Percentiles rank a stretch among this genome's conserved stretches.
phyloP scores from a whole-genome alignment of 768 basidiomycete species.

The Leccinum obscurum region DNA sequence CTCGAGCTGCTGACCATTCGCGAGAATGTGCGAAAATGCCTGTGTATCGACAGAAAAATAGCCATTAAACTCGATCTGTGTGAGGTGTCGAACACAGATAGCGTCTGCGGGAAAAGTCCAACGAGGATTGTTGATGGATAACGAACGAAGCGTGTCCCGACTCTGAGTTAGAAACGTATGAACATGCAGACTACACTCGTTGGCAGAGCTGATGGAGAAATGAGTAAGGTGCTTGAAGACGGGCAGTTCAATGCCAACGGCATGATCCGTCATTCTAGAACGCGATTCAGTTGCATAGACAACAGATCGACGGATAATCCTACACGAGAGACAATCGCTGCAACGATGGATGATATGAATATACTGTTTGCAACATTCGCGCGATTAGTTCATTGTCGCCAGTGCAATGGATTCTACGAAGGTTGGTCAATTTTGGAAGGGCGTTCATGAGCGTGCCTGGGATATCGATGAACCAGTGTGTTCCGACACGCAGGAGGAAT shows the following conservation, averaged over 20 bases:
- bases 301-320: conserved; percentile 9
- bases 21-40: conserved; percentile 58
- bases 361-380: conserved; percentile 53
- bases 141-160: conserved; percentile 49
- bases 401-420: conserved; percentile 62
- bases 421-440: conserved; percentile 58
- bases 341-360: conserved; percentile 50
- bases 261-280: conserved; percentile 38
- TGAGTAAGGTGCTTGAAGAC: conserved; percentile 57
- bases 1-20: conserved; percentile 63
- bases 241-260: conserved; percentile 46
- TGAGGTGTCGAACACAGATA: conserved; percentile 62
- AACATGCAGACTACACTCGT: conserved; percentile 40
- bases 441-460: conserved; percentile 70
- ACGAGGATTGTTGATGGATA: conserved; percentile 52
- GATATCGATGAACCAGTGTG: not conserved
- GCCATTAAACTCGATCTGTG: conserved; percentile 61
- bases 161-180: conserved; percentile 54
- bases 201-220: conserved; percentile 53
- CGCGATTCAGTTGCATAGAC: not conserved
- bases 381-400: conserved; percentile 54
- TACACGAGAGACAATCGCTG: conserved; percentile 59
- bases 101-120: conserved; percentile 58
- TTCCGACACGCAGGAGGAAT: not conserved
- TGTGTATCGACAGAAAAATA: conserved; percentile 50